A percentile compares a stretch with the other conserved stretches of the same genome.
Conservation (phyloP, 345 rosid genomes). For the Conringia planisiliqua region DNA sequence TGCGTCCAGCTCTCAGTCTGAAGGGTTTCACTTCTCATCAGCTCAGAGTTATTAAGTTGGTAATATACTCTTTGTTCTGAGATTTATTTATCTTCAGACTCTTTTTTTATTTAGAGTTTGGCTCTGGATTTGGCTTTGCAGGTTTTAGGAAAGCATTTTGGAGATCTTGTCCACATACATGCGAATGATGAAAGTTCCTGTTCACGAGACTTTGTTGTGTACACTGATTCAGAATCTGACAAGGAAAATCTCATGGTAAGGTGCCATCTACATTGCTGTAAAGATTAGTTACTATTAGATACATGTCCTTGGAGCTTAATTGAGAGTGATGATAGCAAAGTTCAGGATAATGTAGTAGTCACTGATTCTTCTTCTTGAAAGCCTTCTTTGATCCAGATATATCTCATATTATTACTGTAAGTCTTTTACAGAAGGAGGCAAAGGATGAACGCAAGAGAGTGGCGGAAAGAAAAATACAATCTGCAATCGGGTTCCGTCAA, state of each 20-base stretch:
- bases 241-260: slow-evolving; percentile 68
- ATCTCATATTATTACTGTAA: not conserved
- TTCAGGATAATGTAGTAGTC: not conserved
- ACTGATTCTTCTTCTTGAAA: not conserved
- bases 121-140: slow-evolving; percentile 25
- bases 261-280: not conserved
- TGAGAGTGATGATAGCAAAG: not conserved
- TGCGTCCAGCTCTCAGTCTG: slow-evolving; percentile 72
- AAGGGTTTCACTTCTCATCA: slow-evolving; percentile 76
- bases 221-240: slow-evolving; percentile 61
- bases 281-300: not conserved
- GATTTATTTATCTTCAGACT: not conserved
- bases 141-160: slow-evolving; percentile 69
- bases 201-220: slow-evolving; percentile 56
- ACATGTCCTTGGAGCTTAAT: slow-evolving; percentile 1
- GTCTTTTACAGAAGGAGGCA: slow-evolving; percentile 59
- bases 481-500: slow-evolving; percentile 80
- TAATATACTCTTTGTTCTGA: slow-evolving; percentile 20
- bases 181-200: slow-evolving; percentile 34
- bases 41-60: slow-evolving; percentile 71
- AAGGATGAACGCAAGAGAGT: slow-evolving; percentile 51
- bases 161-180: slow-evolving; percentile 60
- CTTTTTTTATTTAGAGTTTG: not conserved
- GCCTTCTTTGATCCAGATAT: not conserved
- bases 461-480: slow-evolving; percentile 54